Conservation (phyloP, 345 rosid species). For the Sonneratia caseolaris region DNA sequence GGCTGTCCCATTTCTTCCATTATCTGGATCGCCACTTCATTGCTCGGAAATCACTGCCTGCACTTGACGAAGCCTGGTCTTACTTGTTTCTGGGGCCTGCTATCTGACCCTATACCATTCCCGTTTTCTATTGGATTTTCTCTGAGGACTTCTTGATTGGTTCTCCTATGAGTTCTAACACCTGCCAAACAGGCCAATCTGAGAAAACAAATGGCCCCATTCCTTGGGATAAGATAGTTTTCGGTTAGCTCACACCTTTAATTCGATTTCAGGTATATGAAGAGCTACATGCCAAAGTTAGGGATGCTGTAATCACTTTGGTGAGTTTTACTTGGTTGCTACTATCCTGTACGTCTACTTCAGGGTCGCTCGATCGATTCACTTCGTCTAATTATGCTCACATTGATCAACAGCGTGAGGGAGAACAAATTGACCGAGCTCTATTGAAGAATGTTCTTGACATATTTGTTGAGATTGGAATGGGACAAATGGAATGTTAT, state of each 20-base stretch:
- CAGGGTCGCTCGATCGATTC: background rate
- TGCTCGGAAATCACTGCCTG: constrained; percentile 59
- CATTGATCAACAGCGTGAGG: constrained; percentile 87
- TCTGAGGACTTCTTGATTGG: too few species aligned
- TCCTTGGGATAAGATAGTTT: background rate
- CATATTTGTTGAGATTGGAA: constrained; percentile 81
- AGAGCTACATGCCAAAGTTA: constrained; percentile 45
- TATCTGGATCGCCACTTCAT: constrained; percentile 86
- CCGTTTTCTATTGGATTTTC: background rate
- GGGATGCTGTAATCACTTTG: constrained; percentile 57
- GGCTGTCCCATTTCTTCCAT: constrained; percentile 80
- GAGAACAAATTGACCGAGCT: constrained; percentile 77
- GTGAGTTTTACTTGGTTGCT: constrained; percentile 15
- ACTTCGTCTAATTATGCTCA: constrained; percentile 7
- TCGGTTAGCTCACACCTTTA: background rate
- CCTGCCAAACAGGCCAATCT: too few species aligned
- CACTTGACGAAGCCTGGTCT: constrained; percentile 73
- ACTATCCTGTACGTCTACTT: background rate
- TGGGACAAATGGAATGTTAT: constrained; percentile 66
- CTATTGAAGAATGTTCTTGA: constrained; percentile 68
- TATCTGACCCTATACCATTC: background rate
- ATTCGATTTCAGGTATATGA: constrained; percentile 15
- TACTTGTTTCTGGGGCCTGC: constrained; percentile 60
- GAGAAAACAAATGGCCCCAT: background rate
- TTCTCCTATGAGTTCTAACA: too few species aligned